phyloP scores from a whole-genome alignment of 1,284 basidiomycete species.

The Wolfiporia cocos region DNA sequence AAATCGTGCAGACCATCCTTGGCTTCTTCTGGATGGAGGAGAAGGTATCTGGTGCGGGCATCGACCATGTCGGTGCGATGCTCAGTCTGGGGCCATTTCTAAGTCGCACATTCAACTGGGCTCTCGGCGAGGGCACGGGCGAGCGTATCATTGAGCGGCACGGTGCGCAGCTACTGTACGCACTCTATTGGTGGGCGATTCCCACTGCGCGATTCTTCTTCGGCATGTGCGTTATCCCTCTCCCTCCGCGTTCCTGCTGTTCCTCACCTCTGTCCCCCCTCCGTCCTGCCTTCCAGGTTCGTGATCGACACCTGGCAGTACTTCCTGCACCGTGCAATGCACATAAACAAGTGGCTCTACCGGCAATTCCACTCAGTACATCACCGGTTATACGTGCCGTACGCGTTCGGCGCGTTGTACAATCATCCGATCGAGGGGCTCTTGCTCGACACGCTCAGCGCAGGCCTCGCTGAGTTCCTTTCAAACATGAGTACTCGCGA shows the following conservation, averaged over 20 bases:
- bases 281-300: conserved; percentile 49
- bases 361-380: conserved; percentile 92
- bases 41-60: conserved; percentile 31
- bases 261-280: conserved; percentile 3
- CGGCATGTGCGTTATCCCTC: conserved; percentile 90
- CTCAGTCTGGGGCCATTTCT: conserved; percentile 35
- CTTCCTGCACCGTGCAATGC: conserved; percentile 90
- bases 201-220: conserved; percentile 72
- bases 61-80: conserved; percentile 49
- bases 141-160: conserved; percentile 30
- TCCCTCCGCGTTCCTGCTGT: too few species aligned
- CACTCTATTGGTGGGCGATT: conserved; percentile 93
- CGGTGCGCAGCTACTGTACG: conserved; percentile 55
- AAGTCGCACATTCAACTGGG: conserved; percentile 34
- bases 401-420: conserved; percentile 96
- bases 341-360: conserved; percentile 89
- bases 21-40: conserved; percentile 69
- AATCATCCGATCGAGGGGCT: conserved; percentile 95
- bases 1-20: conserved; percentile 77
- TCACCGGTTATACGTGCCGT: conserved; percentile 95
- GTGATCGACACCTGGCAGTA: conserved; percentile 99
- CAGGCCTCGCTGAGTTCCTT: conserved; percentile 68
- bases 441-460: conserved; percentile 83
- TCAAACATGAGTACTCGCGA: conserved; percentile 78
- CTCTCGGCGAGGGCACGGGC: conserved; percentile 30